phyloP scores from a whole-genome alignment of 2,329 filamentous ascomycete genomes.

The Phialocephala subalpina region DNA sequence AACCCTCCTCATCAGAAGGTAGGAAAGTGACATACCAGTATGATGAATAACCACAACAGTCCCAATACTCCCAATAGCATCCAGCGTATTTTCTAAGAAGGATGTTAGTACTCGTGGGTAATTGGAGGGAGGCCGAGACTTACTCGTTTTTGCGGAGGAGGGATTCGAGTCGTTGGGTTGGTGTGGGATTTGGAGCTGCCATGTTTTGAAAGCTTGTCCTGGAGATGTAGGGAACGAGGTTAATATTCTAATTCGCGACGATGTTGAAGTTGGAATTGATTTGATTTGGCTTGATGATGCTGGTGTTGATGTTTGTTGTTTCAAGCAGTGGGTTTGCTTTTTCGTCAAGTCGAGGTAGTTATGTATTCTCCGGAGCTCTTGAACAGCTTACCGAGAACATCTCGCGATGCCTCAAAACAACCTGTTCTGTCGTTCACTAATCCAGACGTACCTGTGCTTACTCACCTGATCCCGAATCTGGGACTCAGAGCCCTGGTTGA shows the following conservation, averaged over 20 bases:
- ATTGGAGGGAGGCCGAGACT: not conserved
- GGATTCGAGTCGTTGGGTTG: constrained; percentile 4
- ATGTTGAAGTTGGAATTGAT: not conserved
- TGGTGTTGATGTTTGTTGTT: not conserved
- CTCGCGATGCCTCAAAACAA: no score
- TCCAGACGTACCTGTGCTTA: not conserved
- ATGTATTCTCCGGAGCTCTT: not conserved
- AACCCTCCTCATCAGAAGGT: not conserved
- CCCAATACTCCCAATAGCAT: constrained; percentile 15
- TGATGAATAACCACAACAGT: constrained; percentile 32
- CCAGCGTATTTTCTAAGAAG: constrained; percentile 15
- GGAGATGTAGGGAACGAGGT: no score
- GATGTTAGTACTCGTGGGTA: not conserved
- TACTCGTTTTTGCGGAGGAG: constrained; percentile 17
- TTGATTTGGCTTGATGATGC: not conserved
- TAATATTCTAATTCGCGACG: not conserved
- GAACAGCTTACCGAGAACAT: not conserved
- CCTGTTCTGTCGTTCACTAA: not conserved
- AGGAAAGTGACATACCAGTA: constrained; percentile 17
- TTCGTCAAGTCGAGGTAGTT: not conserved
- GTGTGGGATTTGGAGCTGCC: not conserved
- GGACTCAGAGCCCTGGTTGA: not conserved
- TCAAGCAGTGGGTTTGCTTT: not conserved
- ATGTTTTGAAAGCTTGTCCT: no score
- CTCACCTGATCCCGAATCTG: not conserved